Percentiles rank a stretch among this genome's conserved stretches.
phyloP scores from a whole-genome alignment of 495 filamentous ascomycete genomes.

The Apodospora peruviana region DNA sequence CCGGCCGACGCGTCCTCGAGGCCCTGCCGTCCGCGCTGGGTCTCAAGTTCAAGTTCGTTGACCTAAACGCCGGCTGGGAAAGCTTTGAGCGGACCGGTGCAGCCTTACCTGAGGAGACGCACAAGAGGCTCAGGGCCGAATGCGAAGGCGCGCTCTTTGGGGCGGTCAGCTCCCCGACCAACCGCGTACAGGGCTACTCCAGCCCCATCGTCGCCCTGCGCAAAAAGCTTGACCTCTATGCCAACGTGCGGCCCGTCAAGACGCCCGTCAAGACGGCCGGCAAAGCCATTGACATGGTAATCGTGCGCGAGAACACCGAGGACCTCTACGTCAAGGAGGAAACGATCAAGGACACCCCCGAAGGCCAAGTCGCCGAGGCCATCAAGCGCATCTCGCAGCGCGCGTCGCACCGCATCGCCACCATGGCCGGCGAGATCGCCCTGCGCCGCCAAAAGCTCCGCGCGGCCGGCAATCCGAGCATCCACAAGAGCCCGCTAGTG shows the following conservation, averaged over 20 bases:
- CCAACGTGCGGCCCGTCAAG: conserved; percentile 97
- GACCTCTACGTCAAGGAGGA: conserved; percentile 99
- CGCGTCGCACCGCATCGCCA: conserved; percentile 76
- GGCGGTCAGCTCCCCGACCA: conserved; percentile 88
- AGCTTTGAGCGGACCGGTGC: conserved; percentile 83
- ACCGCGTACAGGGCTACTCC: conserved; percentile 87
- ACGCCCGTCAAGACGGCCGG: conserved; percentile 55
- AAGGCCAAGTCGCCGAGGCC: conserved; percentile 87
- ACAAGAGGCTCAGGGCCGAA: conserved; percentile 75
- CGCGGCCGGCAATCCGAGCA: conserved; percentile 35
- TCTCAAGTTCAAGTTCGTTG: conserved; percentile 87
- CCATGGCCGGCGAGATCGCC: conserved; percentile 92
- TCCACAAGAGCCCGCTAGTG: conserved; percentile 68
- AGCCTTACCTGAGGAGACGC: conserved; percentile 85
- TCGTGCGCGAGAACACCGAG: conserved; percentile 97
- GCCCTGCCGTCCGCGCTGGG: conserved; percentile 75
- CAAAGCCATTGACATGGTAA: conserved; percentile 86
- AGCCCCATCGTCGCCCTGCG: conserved; percentile 95
- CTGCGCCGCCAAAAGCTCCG: conserved; percentile 79
- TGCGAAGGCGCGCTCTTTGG: conserved; percentile 97
- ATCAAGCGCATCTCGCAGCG: conserved; percentile 92
- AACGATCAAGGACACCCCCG: conserved; percentile 63
- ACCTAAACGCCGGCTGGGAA: conserved; percentile 88
- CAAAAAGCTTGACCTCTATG: conserved; percentile 91
- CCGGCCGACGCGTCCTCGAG: conserved; percentile 84